Percentiles rank a stretch among this genome's conserved stretches.
These are phyloP conservation scores for Codiaeum variegatum DNA, from an alignment of 441 rosid genomes.

Conservation along the genomic window DNA sequence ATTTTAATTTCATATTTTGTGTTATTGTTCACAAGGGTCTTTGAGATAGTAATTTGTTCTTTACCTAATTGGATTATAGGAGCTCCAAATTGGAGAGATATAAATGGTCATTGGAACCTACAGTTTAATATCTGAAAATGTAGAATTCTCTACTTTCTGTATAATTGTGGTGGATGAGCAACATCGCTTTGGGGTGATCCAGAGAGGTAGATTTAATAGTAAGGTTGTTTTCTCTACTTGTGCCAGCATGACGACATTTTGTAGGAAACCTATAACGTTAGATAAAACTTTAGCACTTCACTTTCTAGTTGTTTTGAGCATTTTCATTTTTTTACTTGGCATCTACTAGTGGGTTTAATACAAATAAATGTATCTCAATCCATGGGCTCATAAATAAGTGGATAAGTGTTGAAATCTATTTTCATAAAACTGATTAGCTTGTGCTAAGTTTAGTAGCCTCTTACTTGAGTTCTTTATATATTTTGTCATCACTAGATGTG, in stretches of 20 bases:
- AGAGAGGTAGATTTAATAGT: slow-evolving; percentile 92
- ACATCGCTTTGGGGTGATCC: slow-evolving; percentile 97
- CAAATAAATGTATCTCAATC: not conserved
- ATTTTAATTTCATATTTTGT: slow-evolving; percentile 25
- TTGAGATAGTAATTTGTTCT: slow-evolving; percentile 15
- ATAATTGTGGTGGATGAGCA: slow-evolving; percentile 96
- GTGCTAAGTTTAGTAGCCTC: too few species aligned
- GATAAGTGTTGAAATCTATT: too few species aligned
- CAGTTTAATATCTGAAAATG: slow-evolving; percentile 78
- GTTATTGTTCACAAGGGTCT: slow-evolving; percentile 14
- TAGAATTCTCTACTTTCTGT: slow-evolving; percentile 79
- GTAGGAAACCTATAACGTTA: not conserved
- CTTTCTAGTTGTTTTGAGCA: slow-evolving; percentile 1
- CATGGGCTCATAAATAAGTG: too few species aligned
- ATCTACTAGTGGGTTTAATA: not conserved
- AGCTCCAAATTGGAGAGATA: slow-evolving; percentile 75
- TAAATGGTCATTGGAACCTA: slow-evolving; percentile 93
- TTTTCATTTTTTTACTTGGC: slow-evolving; percentile 1
- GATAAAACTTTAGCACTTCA: not conserved
- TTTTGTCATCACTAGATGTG: too few species aligned
- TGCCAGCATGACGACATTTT: not conserved
- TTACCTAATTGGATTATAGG: slow-evolving; percentile 44
- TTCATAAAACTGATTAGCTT: too few species aligned
- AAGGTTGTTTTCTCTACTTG: slow-evolving; percentile 54
- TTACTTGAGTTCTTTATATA: too few species aligned